Conservation (phyloP, 371 early-diverging fungal species). For the Lichtheimia ornata region DNA sequence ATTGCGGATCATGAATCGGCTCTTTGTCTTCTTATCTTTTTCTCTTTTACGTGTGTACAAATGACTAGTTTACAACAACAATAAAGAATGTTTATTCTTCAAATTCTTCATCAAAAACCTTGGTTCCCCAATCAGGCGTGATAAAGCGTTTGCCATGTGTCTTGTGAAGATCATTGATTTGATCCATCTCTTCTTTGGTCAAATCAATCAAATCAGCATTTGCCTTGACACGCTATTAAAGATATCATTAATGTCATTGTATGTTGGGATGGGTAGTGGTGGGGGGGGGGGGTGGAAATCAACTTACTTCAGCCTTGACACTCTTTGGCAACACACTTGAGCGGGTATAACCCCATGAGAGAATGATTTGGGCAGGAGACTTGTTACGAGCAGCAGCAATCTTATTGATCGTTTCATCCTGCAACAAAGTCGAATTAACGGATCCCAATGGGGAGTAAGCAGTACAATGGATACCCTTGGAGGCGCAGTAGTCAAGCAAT, state of each 20-base stretch:
- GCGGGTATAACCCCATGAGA: slow-evolving; percentile 79
- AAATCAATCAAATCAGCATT: slow-evolving; percentile 46
- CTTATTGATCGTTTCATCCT: slow-evolving; percentile 47
- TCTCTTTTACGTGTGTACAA: neutral
- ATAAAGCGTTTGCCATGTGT: slow-evolving; percentile 34
- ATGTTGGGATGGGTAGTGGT: no score
- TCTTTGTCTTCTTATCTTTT: neutral
- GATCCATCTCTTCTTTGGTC: slow-evolving; percentile 35
- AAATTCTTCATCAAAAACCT: slow-evolving; percentile 43
- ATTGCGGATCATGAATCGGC: no score
- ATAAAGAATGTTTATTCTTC: slow-evolving; percentile 4
- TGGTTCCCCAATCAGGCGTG: slow-evolving; percentile 40
- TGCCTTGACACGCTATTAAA: slow-evolving; percentile 36
- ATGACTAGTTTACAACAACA: neutral
- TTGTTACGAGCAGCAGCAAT: slow-evolving; percentile 66
- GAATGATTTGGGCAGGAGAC: slow-evolving; percentile 73
- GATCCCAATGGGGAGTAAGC: slow-evolving; percentile 78
- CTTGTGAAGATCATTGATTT: slow-evolving; percentile 42
- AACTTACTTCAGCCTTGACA: slow-evolving; percentile 40
- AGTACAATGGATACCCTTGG: slow-evolving; percentile 57
- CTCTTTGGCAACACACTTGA: slow-evolving; percentile 58
- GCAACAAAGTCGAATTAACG: slow-evolving; percentile 42
- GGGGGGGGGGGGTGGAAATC: no score
- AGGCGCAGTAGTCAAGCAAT: slow-evolving; percentile 54
- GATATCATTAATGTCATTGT: neutral